Evolutionary conservation across 352 stramenopile genomes (phyloP), one percentile per base, ranked within the genome.

Genomic region (Phytophthora macrochlamydospora): DNA sequence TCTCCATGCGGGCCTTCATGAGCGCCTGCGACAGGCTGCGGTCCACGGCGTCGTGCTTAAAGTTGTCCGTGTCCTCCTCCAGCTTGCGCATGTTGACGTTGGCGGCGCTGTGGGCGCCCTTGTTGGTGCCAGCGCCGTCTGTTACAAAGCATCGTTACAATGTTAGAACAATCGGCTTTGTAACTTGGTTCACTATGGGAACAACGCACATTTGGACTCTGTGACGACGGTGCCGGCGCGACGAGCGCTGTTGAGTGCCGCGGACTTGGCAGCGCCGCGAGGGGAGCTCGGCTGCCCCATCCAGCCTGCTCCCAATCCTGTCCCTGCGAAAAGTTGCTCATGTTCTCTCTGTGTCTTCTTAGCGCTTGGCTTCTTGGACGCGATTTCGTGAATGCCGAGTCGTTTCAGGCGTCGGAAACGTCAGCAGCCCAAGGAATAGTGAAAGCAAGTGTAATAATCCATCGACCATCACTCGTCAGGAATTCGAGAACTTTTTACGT

Each of bases 1-100:
- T 99, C 13, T 92, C 96, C 59, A 87, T 95, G 13, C 97, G 93
- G 24, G 97, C 97, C 77, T 99, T 97, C 79, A 96, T 92, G 29
- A 99, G 92, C 13, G 95, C 92, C 76, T 99, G 85, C 45, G 89
- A 93, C 24, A 97, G 72, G 35, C 76, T 93, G 59, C 85, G 86
- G 71, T 97, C 89, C 49, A 96, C 90, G 2, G 78, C 81, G 28
- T 92, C 83, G 56, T 90, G 88, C 73, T 97, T 96, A 64, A 97
- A 97, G 59, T 83, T 89, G 59, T 98, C 92, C 57, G 81, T 85
- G 56, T 96, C 87, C 51, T 98, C 90, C 60, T 97, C 92, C 13
- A 98, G 81, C 78, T 97, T 97, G 62, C 87, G 86, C 71, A 93
- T 85, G 83, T 97, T 97, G 42, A 92, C 73, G 59, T 76, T 80